Percentiles rank a stretch among this genome's conserved stretches.
Evolutionary conservation across 2,329 filamentous ascomycete species (phyloP).

Genomic region (Stromatinia cepivora): DNA sequence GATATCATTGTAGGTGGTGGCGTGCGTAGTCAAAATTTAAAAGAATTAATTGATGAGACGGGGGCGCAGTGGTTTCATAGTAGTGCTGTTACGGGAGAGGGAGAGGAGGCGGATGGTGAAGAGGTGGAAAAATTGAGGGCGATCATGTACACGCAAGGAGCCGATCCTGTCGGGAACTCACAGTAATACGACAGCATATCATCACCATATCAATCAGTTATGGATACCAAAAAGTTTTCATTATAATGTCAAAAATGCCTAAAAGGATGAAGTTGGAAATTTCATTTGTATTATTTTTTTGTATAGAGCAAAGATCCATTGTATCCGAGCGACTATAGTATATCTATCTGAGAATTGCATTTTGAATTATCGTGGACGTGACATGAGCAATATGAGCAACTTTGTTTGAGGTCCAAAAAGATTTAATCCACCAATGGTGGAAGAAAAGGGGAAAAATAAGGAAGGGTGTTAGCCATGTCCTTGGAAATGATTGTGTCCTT

Average conservation of each 20-base stretch:
- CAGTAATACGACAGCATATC: too few species aligned
- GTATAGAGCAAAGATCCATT: constrained; percentile 17
- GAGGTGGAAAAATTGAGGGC: neutral
- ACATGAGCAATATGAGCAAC: constrained; percentile 29
- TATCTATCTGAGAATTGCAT: constrained; percentile 32
- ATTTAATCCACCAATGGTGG: constrained; percentile 24
- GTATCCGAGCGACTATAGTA: constrained; percentile 24
- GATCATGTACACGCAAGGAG: neutral
- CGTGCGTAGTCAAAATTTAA: constrained; percentile 48
- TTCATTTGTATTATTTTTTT: constrained; percentile 20
- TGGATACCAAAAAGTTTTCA: neutral
- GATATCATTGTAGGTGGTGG: constrained; percentile 53
- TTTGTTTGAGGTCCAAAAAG: constrained; percentile 31
- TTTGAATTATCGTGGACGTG: constrained; percentile 26
- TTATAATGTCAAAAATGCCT: neutral
- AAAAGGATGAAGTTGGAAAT: neutral
- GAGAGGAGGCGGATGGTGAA: constrained; percentile 37
- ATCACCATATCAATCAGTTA: neutral
- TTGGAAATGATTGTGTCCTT: constrained; percentile 31
- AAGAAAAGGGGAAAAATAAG: constrained; percentile 14
- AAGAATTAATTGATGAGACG: constrained; percentile 35
- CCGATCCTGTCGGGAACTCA: neutral
- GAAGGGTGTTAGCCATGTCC: constrained; percentile 17
- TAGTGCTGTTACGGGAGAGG: constrained; percentile 44
- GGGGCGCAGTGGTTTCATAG: constrained; percentile 44